Base-by-base conservation (phyloP, 2,329 filamentous ascomycete genomes). In the Pseudogymnoascus sp. region DNA sequence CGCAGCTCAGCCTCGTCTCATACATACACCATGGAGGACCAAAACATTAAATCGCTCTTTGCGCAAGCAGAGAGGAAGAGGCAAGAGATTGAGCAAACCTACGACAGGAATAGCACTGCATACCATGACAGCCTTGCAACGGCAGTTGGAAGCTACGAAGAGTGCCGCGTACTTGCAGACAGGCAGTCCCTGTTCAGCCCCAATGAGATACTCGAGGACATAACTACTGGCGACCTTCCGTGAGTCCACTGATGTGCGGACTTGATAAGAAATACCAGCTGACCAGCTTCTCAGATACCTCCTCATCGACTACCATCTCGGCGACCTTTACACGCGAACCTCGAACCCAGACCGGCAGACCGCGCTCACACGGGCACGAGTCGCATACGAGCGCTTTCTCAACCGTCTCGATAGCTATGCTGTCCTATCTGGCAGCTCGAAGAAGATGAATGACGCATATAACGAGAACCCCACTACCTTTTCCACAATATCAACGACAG, bases 181-280 rank as follows among this genome's bases (percentile, higher is more conserved):
- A 82, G 85, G 65, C 80, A 95, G 26, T 88, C 90, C 0, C 80
- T 99, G 62, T 97, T 97, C 82, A 96, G 91, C 69, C 82, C 87
- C 37, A 99, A 99, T 76, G 95, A 99, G 75, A 83, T 84, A 0
- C 76, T 93, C 40, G 95, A 99, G 66, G 95, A 99, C 77, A 79
- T 97, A 33, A 80, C 90, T 13, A 96, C 93, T 1, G 82, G 83
- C n/a, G 88, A 96, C 71, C 78, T 99, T 33, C 91, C 91, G 77
- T 96, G 79, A 65, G 75, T 69, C 38, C n/a, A 17, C 53, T 37
- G 40, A 40, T 15, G 15, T 59, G 33, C 1, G 37, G 38, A 7
- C 33, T 37, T 31, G 46, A 42, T 9, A 29, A 38, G 19, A 13
- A 21, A 60, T 26, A 23, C 17, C 19, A 21, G 50, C 35, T 63